These are phyloP conservation scores for Suhomyces sp. DNA, from an alignment of 805 yeast genomes.

Conservation along the genomic window DNA sequence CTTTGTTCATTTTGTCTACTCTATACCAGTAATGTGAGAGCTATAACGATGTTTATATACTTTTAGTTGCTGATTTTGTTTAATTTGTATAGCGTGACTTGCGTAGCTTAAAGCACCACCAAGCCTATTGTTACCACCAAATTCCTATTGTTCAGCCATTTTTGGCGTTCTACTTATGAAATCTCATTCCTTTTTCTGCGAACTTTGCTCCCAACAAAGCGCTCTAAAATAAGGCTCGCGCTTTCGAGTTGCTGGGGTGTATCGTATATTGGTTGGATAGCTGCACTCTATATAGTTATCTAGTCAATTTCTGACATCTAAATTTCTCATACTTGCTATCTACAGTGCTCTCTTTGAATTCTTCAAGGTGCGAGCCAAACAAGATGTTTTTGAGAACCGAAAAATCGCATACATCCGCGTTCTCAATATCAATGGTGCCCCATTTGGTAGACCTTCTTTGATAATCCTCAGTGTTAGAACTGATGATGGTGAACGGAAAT, in stretches of 20 bases:
- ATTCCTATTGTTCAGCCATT: background rate
- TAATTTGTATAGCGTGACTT: background rate
- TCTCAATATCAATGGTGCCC: slow-evolving; percentile 19
- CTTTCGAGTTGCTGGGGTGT: background rate
- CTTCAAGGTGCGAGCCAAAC: slow-evolving; percentile 25
- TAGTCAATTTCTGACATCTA: background rate
- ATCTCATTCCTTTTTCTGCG: background rate
- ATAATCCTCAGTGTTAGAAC: slow-evolving; percentile 7
- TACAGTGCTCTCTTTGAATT: slow-evolving; percentile 23
- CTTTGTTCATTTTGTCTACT: background rate
- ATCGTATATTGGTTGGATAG: background rate
- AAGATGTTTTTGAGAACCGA: slow-evolving; percentile 17
- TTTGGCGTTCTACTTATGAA: background rate
- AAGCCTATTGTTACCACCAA: background rate
- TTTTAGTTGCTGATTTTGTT: background rate
- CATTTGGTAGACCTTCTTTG: slow-evolving; percentile 13
- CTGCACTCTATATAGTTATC: background rate
- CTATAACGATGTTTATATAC: background rate
- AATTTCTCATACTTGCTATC: slow-evolving; percentile 18
- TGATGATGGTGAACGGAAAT: slow-evolving; percentile 20
- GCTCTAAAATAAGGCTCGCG: background rate
- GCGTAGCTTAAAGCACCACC: background rate
- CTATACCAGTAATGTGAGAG: background rate
- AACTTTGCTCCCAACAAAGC: background rate
- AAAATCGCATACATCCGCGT: slow-evolving; percentile 18